Evolutionary conservation across 208 protist genomes (phyloP).

Genomic region (Trypanosoma avium): DNA sequence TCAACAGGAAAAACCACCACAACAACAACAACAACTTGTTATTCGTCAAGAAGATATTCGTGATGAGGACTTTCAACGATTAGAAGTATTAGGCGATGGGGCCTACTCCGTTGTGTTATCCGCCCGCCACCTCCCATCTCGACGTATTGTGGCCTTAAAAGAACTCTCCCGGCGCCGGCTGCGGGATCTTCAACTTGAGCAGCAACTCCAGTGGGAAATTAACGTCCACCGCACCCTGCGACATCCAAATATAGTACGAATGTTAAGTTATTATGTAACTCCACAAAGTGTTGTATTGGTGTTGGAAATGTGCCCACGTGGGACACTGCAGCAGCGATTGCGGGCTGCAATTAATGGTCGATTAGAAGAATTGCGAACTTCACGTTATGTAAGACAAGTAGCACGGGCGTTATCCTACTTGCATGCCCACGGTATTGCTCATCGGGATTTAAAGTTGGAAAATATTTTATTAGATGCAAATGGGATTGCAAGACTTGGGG

Average conservation of each 20-base stretch:
- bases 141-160: constrained; percentile 70
- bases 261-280: constrained; percentile 81
- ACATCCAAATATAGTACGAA: constrained; percentile 78
- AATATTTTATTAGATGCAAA: constrained; percentile 82
- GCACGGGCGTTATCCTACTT: constrained; percentile 67
- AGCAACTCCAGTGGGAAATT: constrained; percentile 77
- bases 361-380: constrained; percentile 44
- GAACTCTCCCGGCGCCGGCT: constrained; percentile 50
- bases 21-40: constrained; percentile 12
- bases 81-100: constrained; percentile 64
- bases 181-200: constrained; percentile 29
- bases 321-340: constrained; percentile 59
- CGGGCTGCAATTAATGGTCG: constrained; percentile 25
- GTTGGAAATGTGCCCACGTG: constrained; percentile 68
- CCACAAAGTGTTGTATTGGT: constrained; percentile 54
- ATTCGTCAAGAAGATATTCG: constrained; percentile 59
- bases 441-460: constrained; percentile 92
- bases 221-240: constrained; percentile 83
- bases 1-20: neutral
- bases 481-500: constrained; percentile 95
- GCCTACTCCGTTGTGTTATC: constrained; percentile 74
- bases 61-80: constrained; percentile 58
- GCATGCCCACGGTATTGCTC: constrained; percentile 70
- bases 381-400: constrained; percentile 69
- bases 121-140: constrained; percentile 61